These are phyloP conservation scores for Iris macrosiphon DNA, from an alignment of 106 monocot genomes.

Conservation along the genomic window DNA sequence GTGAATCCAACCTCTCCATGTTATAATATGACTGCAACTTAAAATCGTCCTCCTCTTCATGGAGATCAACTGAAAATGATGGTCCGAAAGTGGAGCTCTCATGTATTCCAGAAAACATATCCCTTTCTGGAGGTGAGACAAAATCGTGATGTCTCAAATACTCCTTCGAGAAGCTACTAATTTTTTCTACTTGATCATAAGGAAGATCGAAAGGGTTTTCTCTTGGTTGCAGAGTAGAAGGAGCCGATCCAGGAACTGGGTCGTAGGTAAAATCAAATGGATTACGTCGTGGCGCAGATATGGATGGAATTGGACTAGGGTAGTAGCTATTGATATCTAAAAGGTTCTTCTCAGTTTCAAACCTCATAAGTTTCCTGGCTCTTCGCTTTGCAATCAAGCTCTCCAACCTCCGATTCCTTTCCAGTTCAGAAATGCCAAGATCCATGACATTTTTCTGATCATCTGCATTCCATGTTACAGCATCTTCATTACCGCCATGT, in stretches of 20 bases:
- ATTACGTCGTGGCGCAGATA: slow-evolving; percentile 37
- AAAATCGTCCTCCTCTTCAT: slow-evolving; percentile 10
- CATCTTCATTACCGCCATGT: slow-evolving; percentile 16
- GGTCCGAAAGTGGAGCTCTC: slow-evolving; percentile 32
- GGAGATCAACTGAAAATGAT: slow-evolving; percentile 25
- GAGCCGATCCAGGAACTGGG: slow-evolving; percentile 54
- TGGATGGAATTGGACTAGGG: slow-evolving; percentile 27
- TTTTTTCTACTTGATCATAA: slow-evolving; percentile 20
- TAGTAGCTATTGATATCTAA: slow-evolving; percentile 36
- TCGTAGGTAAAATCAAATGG: slow-evolving; percentile 46
- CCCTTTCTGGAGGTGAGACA: slow-evolving; percentile 20
- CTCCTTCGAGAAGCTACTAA: slow-evolving; percentile 6
- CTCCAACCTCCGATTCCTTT: slow-evolving; percentile 52
- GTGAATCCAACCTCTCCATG: slow-evolving; percentile 8
- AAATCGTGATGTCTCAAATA: slow-evolving; percentile 19
- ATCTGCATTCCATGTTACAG: slow-evolving; percentile 61
- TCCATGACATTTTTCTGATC: slow-evolving; percentile 55
- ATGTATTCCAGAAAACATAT: slow-evolving; percentile 29
- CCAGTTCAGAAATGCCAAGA: slow-evolving; percentile 41
- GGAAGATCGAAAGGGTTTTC: slow-evolving; percentile 48
- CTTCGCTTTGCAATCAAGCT: slow-evolving; percentile 44
- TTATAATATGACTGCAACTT: slow-evolving; percentile 23
- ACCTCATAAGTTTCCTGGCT: slow-evolving; percentile 30
- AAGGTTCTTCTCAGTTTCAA: slow-evolving; percentile 35
- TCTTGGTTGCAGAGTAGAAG: slow-evolving; percentile 32